Base-by-base conservation (phyloP, 2,329 filamentous ascomycete species). In the Neoscytalidium dimidiatum region DNA sequence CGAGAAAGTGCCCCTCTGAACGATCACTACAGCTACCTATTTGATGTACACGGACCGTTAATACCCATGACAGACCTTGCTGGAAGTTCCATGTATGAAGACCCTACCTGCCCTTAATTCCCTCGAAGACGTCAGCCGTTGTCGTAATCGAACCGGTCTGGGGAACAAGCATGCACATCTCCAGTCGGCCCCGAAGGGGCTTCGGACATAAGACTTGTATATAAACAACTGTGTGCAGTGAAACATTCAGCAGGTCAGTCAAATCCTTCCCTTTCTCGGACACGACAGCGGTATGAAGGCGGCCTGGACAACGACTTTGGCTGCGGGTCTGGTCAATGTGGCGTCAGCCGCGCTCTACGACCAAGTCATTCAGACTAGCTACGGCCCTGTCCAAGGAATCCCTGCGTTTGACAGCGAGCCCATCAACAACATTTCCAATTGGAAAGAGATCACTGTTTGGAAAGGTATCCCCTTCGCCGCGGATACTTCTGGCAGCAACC, bases 401-500 rank as follows among this genome's bases (percentile, higher is more conserved):
- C 3, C 52, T 1, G 52, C 52, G n/a, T 57, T 57, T 13, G 35
- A 43, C 33, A 43, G 21, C 33, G 23, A 41, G 17, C 52, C 52
- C 2, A 21, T 28, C 52, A 41, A 26, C 23, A 57, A 57, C 35
- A 43, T 57, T 28, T 57, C 52, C 19, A 57, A 57, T 17, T 57
- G 52, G 52, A 43, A 43, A 17, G 52, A 57, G 14, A 26, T 57
- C 35, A 57, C 52, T 19, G 52, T 57, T n/a, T 57, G 52, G 52
- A 57, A 57, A 43, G 41, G 63, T n/a, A 28, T 64, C 56, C 33
- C 66, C 53, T 48, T 68, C 44, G 62, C 67, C 60, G 41, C 67
- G 49, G 33, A 65, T 62, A 62, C 65, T 56, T n/a, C 62, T 28
- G 19, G 68, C 43, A 29, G 66, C 28, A 63, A 63, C 31, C 46